Evolutionary conservation across 78 protist genomes (phyloP).

Genomic region (Speleostelium caveatum): DNA sequence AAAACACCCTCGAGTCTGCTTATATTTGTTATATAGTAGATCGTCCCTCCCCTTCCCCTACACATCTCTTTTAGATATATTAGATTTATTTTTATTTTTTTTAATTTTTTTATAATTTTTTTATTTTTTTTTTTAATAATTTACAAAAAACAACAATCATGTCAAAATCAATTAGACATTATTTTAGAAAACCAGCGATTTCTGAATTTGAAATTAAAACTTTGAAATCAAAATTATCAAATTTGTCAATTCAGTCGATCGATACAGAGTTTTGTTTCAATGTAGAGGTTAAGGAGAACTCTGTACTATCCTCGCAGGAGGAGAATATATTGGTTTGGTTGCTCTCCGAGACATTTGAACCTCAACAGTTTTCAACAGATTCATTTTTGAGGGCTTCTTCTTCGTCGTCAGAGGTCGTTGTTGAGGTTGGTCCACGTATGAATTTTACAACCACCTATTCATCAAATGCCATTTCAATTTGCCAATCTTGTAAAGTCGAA

Average conservation of each 20-base stretch:
- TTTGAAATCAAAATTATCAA: not conserved
- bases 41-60: too few relatives aligned
- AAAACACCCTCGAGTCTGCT: too few relatives aligned
- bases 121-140: not conserved
- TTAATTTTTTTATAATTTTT: not conserved
- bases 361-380: slow-evolving; percentile 18
- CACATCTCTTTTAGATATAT: too few relatives aligned
- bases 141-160: not conserved
- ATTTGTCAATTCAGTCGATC: slow-evolving; percentile 17
- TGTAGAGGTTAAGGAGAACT: slow-evolving; percentile 19
- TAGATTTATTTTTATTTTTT: not conserved
- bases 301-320: slow-evolving; percentile 1
- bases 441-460: slow-evolving; percentile 90
- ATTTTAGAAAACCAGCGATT: slow-evolving; percentile 81
- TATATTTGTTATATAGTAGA: too few relatives aligned
- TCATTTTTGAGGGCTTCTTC: slow-evolving; percentile 7
- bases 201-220: slow-evolving; percentile 24
- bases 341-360: slow-evolving; percentile 82
- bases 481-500: slow-evolving; percentile 77
- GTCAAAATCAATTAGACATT: slow-evolving; percentile 50
- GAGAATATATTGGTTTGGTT: slow-evolving; percentile 51
- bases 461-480: slow-evolving; percentile 89
- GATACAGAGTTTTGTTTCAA: slow-evolving; percentile 79
- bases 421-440: slow-evolving; percentile 92
- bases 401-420: not conserved